Conservation (phyloP, 2,329 filamentous ascomycete genomes). For the Apiospora hydei region DNA sequence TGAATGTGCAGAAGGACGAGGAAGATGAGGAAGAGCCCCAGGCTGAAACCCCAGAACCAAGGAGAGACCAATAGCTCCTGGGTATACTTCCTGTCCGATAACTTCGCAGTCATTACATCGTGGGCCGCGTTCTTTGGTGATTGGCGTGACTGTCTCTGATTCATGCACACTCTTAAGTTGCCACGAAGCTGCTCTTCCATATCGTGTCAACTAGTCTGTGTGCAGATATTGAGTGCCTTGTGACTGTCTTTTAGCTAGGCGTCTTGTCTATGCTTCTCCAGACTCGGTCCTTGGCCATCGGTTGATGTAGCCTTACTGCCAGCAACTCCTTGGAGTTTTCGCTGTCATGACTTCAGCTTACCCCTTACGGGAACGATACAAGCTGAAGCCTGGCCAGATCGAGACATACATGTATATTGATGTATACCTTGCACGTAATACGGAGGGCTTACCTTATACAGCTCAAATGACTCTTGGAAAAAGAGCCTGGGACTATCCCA, state of each 20-base stretch:
- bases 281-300: conserved; percentile 46
- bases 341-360: conserved; percentile 8
- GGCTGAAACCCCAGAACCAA: conserved; percentile 35
- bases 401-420: conserved; percentile 20
- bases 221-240: conserved; percentile 76
- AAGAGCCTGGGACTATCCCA: too few species aligned
- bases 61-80: conserved; percentile 29
- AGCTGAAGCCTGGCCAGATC: conserved; percentile 18
- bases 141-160: not conserved
- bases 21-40: conserved; percentile 50
- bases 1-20: conserved; percentile 75
- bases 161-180: conserved; percentile 96
- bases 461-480: not conserved
- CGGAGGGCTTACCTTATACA: not conserved
- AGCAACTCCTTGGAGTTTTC: conserved; percentile 37
- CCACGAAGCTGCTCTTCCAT: conserved; percentile 77
- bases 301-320: conserved; percentile 34
- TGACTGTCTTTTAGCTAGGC: conserved; percentile 51
- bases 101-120: not conserved
- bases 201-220: conserved; percentile 95
- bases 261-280: conserved; percentile 57
- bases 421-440: not conserved
- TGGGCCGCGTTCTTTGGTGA: not conserved
- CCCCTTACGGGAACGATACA: not conserved
- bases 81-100: conserved; percentile 17